Percentiles rank a stretch among this genome's conserved stretches.
Evolutionary conservation across 2,329 filamentous ascomycete species (phyloP).

Genomic region (Aspergillus sp.): DNA sequence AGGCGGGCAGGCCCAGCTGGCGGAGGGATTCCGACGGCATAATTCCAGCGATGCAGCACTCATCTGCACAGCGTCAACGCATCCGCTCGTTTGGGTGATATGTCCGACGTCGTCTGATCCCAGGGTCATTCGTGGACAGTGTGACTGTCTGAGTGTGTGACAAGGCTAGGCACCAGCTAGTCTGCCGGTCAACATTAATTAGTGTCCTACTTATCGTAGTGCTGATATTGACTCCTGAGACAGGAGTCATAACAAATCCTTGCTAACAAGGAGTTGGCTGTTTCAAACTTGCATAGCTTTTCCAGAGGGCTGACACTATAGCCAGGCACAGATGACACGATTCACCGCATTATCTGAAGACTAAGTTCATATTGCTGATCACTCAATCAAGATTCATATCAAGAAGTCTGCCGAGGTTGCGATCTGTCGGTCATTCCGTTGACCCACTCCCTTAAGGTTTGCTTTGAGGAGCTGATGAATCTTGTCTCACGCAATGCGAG

Average conservation of each 20-base stretch:
- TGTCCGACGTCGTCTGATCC: background rate
- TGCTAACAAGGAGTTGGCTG: too few species aligned
- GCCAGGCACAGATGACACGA: too few species aligned
- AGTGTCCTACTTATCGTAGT: too few species aligned
- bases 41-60: background rate
- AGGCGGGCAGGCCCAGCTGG: background rate
- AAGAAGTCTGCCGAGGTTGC: background rate
- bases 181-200: background rate
- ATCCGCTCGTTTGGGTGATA: background rate
- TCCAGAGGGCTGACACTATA: too few species aligned
- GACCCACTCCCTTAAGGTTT: background rate
- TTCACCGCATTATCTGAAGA: too few species aligned
- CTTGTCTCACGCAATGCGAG: background rate
- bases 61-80: background rate
- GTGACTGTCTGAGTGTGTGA: background rate
- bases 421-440: background rate
- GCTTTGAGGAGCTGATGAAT: background rate
- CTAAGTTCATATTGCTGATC: background rate
- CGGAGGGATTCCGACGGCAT: constrained; percentile 3
- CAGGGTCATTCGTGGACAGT: constrained; percentile 1
- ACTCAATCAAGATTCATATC: background rate
- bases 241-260: too few species aligned
- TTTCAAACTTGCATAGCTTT: too few species aligned
- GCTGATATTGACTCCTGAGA: too few species aligned
- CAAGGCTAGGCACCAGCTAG: background rate